Evolutionary conservation across 441 rosid genomes (phyloP), one percentile per base, ranked within the genome.

Genomic region (Euphorbia schlechtendalii): DNA sequence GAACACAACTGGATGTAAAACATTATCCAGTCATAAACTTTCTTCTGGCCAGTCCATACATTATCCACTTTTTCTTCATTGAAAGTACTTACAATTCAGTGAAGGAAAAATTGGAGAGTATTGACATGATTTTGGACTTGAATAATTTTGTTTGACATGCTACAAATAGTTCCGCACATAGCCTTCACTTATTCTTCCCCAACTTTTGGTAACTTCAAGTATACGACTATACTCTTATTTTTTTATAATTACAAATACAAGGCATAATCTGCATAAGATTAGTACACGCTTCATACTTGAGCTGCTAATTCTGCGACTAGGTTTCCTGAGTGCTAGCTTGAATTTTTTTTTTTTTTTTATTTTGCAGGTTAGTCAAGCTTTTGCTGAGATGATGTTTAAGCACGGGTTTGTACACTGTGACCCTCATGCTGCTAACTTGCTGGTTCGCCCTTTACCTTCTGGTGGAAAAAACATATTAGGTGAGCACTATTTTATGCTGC

Each of bases 321-420:
- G 40, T 49, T 52, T 4, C 9, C 57, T 61, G 68, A 56, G 49
- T 20, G 18, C 18, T 54, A 60, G 68, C 32, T 58, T 64, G 4
- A 10, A 4, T n/a, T n/a, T 61, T 24, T 61, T 60, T 53, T 61
- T 63, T 48, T 48, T 21, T 48, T 48, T 20, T 15, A 61, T 68
- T 21, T 65, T 80, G 72, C 84, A 93, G 98, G 90, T 90, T 59
- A 90, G 88, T 81, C 86, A 81, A 72, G 76, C 84, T 54, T 93
- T 93, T 82, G 95, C 97, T 61, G 97, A 93, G 78, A 93, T 93
- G 98, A 93, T 88, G 84, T 93, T 90, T 75, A 93, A 81, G 76
- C 97, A 93, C 74, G 98, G 97, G 14, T 93, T 93, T 73, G 96
- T 90, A 76, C 98, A 93, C 66, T 93, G 98, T 78, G 98, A 93